Evolutionary conservation across 768 basidiomycete species (phyloP), one percentile per base, ranked within the genome.

Genomic region (Boletellus ananas): DNA sequence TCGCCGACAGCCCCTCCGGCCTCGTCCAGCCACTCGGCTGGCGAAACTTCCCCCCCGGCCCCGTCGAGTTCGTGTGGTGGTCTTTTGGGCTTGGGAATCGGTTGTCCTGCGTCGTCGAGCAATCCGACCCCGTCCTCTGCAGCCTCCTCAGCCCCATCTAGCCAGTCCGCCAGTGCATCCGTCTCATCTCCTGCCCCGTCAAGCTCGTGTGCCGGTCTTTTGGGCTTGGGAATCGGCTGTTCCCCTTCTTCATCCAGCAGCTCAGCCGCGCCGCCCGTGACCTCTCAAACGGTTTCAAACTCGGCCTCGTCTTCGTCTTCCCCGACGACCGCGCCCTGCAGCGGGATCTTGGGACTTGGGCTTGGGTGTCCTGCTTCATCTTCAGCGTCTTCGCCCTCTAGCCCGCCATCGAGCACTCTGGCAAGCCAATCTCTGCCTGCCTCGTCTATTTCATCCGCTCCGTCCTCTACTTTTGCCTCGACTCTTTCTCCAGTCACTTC

Each of bases 291-390:
- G 2, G 14, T 41, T n/a, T 37, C 57, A 25, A 16, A n/a, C 29
- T 27, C 35, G 45, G 2, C 29, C 9, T 42, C 38, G 3, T 17
- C 25, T 20, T 42, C 51, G 3, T 27, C 48, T 8, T n/a, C 55
- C 11, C 31, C 45, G 13, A 39, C 49, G 25, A 38, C 47, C 14
- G 27, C 47, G 9, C 12, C 44, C 20, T 59, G 58, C 16, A 27
- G 8, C 34, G 58, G 58, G 7, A n/a, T 60, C 25, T 34, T 59
- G 27, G 58, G 58, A 18, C 39, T 59, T 25, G 57, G 53, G 3
- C 1, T 59, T 23, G 55, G 55, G 13, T 56, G 55, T 31, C 47
- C 47, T 8, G 29, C 29, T 9, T 11, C 29, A 29, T 21, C 37
- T 17, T 21, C 40, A 13, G 9, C 33, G 3, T 17, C 56, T 31